Evolutionary conservation across 257 asterid genomes (phyloP), one percentile per base, ranked within the genome.

Genomic region (Rhazya stricta): DNA sequence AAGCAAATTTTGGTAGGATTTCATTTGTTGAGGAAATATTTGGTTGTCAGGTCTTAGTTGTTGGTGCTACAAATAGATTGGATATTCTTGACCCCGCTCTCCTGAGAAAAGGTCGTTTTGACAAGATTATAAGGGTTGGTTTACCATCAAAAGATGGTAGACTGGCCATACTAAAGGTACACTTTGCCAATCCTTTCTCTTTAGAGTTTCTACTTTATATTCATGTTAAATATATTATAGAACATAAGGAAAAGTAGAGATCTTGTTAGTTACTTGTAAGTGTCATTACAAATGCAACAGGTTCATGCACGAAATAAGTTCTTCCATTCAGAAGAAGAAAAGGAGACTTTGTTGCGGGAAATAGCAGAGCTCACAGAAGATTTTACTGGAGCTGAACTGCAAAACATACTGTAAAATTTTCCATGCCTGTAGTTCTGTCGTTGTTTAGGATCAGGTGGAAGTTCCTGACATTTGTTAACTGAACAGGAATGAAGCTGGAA

Each of bases 31-130:
- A 50, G 4, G 5, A 48, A 61, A 32, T 32, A 56, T 74, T 45
- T 78, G 45, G 81, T 69, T 71, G 48, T 84, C 89, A 91, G 99
- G 98, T 95, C 34, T 77, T 95, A 79, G 86, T 95, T 75, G 92
- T 95, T 85, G 99, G 99, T 67, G 99, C 99, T 68, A 95, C 99
- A 74, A 95, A 95, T 86, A 89, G 98, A 80, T 83, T 95, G 86
- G 99, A 95, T 85, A 95, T 95, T 86, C 96, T 95, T 75, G 98
- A 95, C 83, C 98, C 99, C 71, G 99, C 99, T 79, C 92, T 95
- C 74, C 76, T 95, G 79, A 85, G 99, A 77, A 95, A 95, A 79
- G 99, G 99, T 53, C 97, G 99, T 32, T 95, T 95, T 77, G 99
- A 95, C 92, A 95, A 89, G 86, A 92, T 95, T 79, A 87, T 92